Evolutionary conservation across 768 basidiomycete genomes (phyloP).

Genomic region (Rhizopogon vulgaris): DNA sequence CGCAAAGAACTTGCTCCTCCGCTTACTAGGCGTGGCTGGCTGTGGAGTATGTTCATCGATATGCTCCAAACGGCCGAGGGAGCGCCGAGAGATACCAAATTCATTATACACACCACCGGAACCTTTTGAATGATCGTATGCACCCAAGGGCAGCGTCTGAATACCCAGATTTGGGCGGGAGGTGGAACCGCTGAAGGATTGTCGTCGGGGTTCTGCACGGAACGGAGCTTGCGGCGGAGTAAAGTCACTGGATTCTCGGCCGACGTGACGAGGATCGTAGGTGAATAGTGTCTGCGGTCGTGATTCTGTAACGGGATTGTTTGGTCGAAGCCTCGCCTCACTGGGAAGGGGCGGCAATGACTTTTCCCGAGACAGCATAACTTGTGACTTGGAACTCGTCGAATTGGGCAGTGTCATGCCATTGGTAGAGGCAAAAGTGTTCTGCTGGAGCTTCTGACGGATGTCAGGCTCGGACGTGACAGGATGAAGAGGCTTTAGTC

Average conservation of each 20-base stretch:
- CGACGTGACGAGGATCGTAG: slow-evolving; percentile 50
- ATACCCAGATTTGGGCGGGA: slow-evolving; percentile 47
- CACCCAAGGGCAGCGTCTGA: slow-evolving; percentile 44
- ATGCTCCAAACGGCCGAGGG: slow-evolving; percentile 36
- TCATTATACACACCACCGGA: slow-evolving; percentile 55
- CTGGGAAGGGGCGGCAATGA: slow-evolving; percentile 72
- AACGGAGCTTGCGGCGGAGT: slow-evolving; percentile 61
- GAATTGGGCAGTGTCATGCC: slow-evolving; percentile 24
- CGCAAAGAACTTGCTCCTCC: slow-evolving; percentile 68
- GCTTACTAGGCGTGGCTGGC: slow-evolving; percentile 42
- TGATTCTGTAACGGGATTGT: slow-evolving; percentile 29
- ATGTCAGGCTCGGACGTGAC: slow-evolving; percentile 59
- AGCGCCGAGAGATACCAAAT: slow-evolving; percentile 63
- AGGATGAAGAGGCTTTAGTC: slow-evolving; percentile 42
- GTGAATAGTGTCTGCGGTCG: slow-evolving; percentile 65
- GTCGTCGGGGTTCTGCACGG: slow-evolving; percentile 56
- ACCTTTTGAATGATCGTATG: slow-evolving; percentile 27
- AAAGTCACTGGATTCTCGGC: slow-evolving; percentile 40
- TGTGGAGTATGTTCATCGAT: slow-evolving; percentile 21
- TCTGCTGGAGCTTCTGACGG: slow-evolving; percentile 38
- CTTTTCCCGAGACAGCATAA: slow-evolving; percentile 52
- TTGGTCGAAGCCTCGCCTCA: slow-evolving; percentile 38
- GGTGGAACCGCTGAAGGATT: slow-evolving; percentile 69
- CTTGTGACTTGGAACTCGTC: slow-evolving; percentile 8
- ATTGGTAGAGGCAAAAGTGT: slow-evolving; percentile 27